A percentile compares a stretch with the other conserved stretches of the same genome.
Conservation (phyloP, 768 basidiomycete species). For the Macrolepiota albuminosa region DNA sequence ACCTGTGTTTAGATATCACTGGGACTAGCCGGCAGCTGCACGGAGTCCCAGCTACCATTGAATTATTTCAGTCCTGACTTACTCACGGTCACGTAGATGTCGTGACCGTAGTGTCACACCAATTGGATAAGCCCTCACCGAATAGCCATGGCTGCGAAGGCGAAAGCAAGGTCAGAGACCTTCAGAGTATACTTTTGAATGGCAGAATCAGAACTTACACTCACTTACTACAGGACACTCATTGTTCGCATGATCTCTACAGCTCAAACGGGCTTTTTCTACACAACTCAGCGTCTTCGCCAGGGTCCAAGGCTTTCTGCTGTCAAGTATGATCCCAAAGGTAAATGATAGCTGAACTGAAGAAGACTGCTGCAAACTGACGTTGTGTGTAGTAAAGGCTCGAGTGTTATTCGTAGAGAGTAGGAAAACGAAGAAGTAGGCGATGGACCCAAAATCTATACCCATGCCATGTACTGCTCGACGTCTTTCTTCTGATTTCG, state of each 20-base stretch:
- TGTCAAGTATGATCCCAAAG: constrained; percentile 89
- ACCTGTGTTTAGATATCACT: no score
- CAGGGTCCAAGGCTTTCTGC: constrained; percentile 75
- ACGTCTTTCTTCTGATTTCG: not conserved
- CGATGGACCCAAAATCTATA: not conserved
- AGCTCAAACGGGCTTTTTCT: constrained; percentile 89
- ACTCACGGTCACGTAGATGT: not conserved
- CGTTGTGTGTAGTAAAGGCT: constrained; percentile 45
- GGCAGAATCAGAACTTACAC: not conserved
- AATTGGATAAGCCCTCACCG: not conserved
- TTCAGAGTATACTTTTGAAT: not conserved
- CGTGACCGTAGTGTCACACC: not conserved
- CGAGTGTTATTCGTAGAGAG: constrained; percentile 78
- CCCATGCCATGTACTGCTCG: not conserved
- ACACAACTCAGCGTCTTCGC: constrained; percentile 75
- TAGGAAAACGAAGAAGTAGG: constrained; percentile 61
- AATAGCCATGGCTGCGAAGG: constrained; percentile 52
- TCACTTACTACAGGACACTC: constrained; percentile 46
- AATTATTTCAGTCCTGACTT: not conserved
- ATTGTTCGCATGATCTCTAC: constrained; percentile 88
- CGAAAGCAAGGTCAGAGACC: constrained; percentile 49
- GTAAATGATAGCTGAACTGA: constrained; percentile 37
- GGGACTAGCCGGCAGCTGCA: no score
- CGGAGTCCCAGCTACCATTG: no score
- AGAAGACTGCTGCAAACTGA: not conserved